phyloP scores from a whole-genome alignment of 352 stramenopile genomes.

The Chrysophaeum taylorii region DNA sequence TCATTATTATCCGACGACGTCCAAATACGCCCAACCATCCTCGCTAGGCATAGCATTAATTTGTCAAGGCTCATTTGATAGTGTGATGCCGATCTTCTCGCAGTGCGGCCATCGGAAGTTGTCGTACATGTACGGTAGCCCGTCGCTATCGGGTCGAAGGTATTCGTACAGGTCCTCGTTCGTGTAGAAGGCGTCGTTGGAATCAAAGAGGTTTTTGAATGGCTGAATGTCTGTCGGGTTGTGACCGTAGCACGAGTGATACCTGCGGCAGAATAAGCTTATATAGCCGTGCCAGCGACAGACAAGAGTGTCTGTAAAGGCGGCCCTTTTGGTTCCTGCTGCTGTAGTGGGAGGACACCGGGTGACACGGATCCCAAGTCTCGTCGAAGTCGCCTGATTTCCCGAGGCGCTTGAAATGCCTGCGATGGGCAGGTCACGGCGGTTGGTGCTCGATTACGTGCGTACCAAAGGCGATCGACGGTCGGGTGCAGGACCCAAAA shows the following conservation, averaged over 20 bases:
- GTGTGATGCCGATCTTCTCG: background rate
- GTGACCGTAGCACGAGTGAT: slow-evolving; percentile 23
- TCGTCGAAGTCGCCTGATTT: slow-evolving; percentile 9
- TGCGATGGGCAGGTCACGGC: no score
- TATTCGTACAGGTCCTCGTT: slow-evolving; percentile 27
- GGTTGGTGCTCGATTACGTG: no score
- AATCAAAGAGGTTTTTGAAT: slow-evolving; percentile 26
- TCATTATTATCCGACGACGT: no score
- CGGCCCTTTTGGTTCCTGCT: no score
- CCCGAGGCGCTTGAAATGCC: background rate
- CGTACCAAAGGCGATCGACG: slow-evolving; percentile 20
- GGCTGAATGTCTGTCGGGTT: slow-evolving; percentile 26
- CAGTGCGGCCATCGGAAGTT: slow-evolving; percentile 31
- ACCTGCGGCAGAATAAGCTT: no score
- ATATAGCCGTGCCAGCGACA: no score
- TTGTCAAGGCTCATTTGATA: background rate
- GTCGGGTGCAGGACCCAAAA: slow-evolving; percentile 33
- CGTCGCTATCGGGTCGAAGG: slow-evolving; percentile 16
- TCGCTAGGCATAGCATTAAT: no score
- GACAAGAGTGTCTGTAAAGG: no score
- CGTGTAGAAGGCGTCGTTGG: slow-evolving; percentile 21
- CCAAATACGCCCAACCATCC: no score
- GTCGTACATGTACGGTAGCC: slow-evolving; percentile 28
- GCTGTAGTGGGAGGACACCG: no score
- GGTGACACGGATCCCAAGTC: slow-evolving; percentile 19